A percentile compares a stretch with the other conserved stretches of the same genome.
These are phyloP conservation scores for Kokia cookei DNA, from an alignment of 441 rosid genomes.

Conservation along the genomic window DNA sequence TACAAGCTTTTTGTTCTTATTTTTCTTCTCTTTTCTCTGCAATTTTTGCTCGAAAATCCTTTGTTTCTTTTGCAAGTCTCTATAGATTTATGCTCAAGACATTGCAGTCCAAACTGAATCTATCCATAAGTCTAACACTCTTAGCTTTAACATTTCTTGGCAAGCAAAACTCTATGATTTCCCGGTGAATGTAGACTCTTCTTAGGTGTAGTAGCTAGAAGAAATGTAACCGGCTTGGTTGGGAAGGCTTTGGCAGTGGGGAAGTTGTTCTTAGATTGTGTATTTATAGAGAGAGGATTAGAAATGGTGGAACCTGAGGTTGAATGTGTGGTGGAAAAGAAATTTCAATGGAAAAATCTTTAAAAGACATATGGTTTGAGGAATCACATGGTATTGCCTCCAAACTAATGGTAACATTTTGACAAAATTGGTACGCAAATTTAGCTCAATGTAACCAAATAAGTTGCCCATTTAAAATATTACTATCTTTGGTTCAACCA, in stretches of 20 bases:
- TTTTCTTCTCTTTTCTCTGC: no score
- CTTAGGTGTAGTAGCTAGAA: not conserved
- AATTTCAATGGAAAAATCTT: not conserved
- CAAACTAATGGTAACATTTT: not conserved
- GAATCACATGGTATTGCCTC: constrained; percentile 5
- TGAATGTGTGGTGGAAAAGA: not conserved
- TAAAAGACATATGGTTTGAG: not conserved
- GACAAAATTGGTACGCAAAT: not conserved
- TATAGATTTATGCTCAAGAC: no score
- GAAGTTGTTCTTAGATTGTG: not conserved
- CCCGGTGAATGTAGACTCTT: not conserved
- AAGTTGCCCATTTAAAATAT: not conserved
- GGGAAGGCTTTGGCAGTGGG: not conserved
- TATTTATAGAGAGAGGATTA: not conserved
- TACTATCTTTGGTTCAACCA: not conserved
- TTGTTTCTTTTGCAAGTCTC: no score
- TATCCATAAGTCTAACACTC: no score
- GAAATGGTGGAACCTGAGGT: not conserved
- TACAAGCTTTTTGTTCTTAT: no score
- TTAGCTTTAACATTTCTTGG: not conserved
- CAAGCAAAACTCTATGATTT: not conserved
- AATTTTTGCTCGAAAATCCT: no score
- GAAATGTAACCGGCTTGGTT: not conserved
- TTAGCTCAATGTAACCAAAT: not conserved
- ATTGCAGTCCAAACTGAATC: no score